Conservation (phyloP, 2,329 filamentous ascomycete species). For the Epicoccum sorghinum region DNA sequence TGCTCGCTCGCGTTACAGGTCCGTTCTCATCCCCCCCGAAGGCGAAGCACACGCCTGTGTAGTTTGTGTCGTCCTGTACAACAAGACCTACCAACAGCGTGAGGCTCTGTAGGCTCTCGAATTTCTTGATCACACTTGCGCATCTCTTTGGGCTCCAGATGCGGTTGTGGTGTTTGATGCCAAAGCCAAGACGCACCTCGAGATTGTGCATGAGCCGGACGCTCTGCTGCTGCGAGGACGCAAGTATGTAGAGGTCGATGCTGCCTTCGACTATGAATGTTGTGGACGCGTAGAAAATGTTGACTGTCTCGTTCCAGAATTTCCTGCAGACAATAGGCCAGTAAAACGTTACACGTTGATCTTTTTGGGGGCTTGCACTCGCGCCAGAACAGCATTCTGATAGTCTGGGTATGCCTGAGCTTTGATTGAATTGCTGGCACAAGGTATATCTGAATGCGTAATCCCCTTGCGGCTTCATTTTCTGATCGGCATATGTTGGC, state of each 20-base stretch:
- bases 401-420: neutral
- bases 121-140: neutral
- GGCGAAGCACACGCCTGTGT: neutral
- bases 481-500: neutral
- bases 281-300: slow-evolving; percentile 1
- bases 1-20: neutral
- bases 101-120: slow-evolving; percentile 4
- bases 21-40: neutral
- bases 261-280: slow-evolving; percentile 7
- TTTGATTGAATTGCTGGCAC: neutral
- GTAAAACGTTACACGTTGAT: slow-evolving; percentile 1
- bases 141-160: slow-evolving; percentile 8
- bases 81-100: slow-evolving; percentile 1
- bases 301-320: slow-evolving; percentile 5
- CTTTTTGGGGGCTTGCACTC: neutral
- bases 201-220: slow-evolving; percentile 12
- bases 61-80: slow-evolving; percentile 7
- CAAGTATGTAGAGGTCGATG: slow-evolving; percentile 9
- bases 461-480: slow-evolving; percentile 1
- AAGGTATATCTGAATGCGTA: slow-evolving; percentile 5
- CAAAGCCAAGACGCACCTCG: slow-evolving; percentile 1
- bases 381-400: neutral
- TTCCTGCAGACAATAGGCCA: slow-evolving; percentile 13
- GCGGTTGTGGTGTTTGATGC: slow-evolving; percentile 8
- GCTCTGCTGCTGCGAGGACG: slow-evolving; percentile 7